Evolutionary conservation across 2,329 filamentous ascomycete species (phyloP), one percentile per base, ranked within the genome.

Genomic region (Alternaria arbusti): DNA sequence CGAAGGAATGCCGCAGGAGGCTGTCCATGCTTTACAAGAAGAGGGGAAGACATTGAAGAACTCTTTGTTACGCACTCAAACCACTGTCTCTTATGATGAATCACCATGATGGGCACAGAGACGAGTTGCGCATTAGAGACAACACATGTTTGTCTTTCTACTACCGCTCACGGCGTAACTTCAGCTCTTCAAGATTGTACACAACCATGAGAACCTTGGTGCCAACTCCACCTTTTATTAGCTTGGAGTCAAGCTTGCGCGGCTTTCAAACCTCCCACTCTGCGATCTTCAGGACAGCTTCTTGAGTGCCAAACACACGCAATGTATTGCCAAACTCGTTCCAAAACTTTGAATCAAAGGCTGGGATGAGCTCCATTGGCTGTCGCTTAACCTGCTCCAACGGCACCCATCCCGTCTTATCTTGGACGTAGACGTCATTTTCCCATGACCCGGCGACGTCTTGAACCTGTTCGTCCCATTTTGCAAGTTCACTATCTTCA

Each of bases 231-330:
- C 17, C 17, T 40, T 25, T 40, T 13, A 36, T 12, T 12, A 25
- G 20, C 49, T 23, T 40, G n/a, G 13, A 52, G 12, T 8, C 20
- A 20, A 36, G 7, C 20, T 40, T 52, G 30, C 43, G 26, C 11
- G 13, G 12, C n/a, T 25, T 45, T 52, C 32, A 54, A 20, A 44
- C 15, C 22, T 54, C 56, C 75, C 74, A 77, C 0, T 67, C 62
- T 13, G 68, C 70, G 26, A 78, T 68, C 45, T 66, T 70, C 25
- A 77, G 59, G 5, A 77, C 69, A 10, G 65, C 81, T 74, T 90
- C 87, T 50, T 82, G 71, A 0, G 87, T 89, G 3, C 87, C 88
- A 78, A 89, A 90, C 1, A 88, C 84, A 43, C 88, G 80, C 59
- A 90, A 72, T 66, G 84, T 86, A 68, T 90, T 90, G 1, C 85